Evolutionary conservation across 306 rosid species (phyloP), one percentile per base, ranked within the genome.

Genomic region (Sesbania bispinosa): DNA sequence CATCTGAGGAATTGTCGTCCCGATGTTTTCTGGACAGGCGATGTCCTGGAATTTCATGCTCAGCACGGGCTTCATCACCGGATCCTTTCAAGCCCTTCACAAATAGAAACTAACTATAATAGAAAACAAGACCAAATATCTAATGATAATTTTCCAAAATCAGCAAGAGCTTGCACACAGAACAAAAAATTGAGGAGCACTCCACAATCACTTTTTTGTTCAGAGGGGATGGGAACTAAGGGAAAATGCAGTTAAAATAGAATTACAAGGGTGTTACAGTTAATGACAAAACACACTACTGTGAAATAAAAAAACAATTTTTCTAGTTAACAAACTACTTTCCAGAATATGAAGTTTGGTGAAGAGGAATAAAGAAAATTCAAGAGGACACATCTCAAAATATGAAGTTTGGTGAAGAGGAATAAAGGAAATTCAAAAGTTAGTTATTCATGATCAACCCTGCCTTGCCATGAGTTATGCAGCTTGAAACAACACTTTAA

Each of bases 21-120:
- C 57, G 80, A 30, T 67, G 92, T 74, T 82, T 91, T 76, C 76
- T 84, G 77, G 96, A 80, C 36, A 73, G 80, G 48, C 74, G 87
- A 46, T 82, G 88, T 61, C 51, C 84, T 33, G 82, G 75, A 74
- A 72, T 72, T 45, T 84, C 86, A 42, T 60, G 94, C 78, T 81
- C 84, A 41, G 85, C 83, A 29, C 54, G 69, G 39, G 81, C 92
- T 75, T 81, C 83, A 46, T 80, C 81, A 62, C 46, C 74, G 46
- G 84, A 82, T 76, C 82, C 87, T 86, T 86, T 95, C 69, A 80
- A 67, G 73, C 84, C 91, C 99, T 95, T 84, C 78, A 83, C 61
- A 80, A 70, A 73, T 57, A 67, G 73, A 65, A 73, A 68, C n/a
- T n/a, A n/a, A n/a, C 60, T 26, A 62, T 35, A 14, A 74, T 58